Evolutionary conservation across 1,139 yeast genomes (phyloP).

Genomic region (Saccharomyces hybrid): DNA sequence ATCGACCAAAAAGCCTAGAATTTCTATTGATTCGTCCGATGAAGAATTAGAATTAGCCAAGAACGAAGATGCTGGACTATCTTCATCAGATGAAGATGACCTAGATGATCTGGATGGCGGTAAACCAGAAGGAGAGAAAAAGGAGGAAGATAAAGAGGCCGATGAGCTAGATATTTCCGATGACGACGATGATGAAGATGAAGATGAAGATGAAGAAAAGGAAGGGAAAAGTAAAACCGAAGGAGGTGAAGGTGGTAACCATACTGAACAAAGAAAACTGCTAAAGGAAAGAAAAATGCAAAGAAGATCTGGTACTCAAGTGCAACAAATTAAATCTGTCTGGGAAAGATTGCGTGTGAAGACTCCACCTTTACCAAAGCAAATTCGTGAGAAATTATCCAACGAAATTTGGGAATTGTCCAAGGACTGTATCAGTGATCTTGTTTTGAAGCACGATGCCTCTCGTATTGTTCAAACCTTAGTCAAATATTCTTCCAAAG

Average conservation of each 20-base stretch:
- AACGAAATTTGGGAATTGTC: slow-evolving; percentile 81
- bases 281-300: slow-evolving; percentile 77
- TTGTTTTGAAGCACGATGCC: slow-evolving; percentile 93
- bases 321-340: slow-evolving; percentile 73
- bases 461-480: slow-evolving; percentile 93
- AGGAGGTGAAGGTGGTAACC: slow-evolving; percentile 51
- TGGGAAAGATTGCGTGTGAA: slow-evolving; percentile 92
- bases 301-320: slow-evolving; percentile 79
- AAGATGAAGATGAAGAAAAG: slow-evolving; percentile 16
- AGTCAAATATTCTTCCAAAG: slow-evolving; percentile 75
- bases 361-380: slow-evolving; percentile 72
- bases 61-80: slow-evolving; percentile 30
- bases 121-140: slow-evolving; percentile 17
- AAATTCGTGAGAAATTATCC: slow-evolving; percentile 68
- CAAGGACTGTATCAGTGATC: slow-evolving; percentile 67
- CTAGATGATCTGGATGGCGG: slow-evolving; percentile 20
- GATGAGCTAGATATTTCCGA: slow-evolving; percentile 27
- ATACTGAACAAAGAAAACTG: slow-evolving; percentile 74
- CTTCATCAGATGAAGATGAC: slow-evolving; percentile 27
- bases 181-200: slow-evolving; percentile 25
- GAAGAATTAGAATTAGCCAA: slow-evolving; percentile 26
- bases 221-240: slow-evolving; percentile 15
- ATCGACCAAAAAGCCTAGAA: slow-evolving; percentile 25
- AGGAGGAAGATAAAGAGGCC: slow-evolving; percentile 22
- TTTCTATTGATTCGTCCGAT: slow-evolving; percentile 28